Conservation (phyloP, 495 filamentous ascomycete genomes). For the Talaromyces wortmannii region DNA sequence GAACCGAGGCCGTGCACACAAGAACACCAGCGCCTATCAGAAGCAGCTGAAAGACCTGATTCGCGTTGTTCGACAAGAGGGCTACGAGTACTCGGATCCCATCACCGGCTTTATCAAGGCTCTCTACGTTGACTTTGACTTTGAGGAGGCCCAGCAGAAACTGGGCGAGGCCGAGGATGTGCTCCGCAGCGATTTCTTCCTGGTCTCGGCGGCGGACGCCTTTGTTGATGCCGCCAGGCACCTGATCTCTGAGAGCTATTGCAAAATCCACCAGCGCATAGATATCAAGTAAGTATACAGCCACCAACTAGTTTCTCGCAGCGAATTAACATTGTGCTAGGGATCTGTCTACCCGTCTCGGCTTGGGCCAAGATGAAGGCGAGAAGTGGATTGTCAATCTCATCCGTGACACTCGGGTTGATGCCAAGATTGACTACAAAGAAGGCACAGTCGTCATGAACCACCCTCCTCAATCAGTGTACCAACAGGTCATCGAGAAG, state of each 20-base stretch:
- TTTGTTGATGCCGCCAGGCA: constrained; percentile 95
- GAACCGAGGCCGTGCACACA: constrained; percentile 75
- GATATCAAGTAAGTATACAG: constrained; percentile 69
- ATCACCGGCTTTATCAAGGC: constrained; percentile 95
- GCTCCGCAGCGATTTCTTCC: constrained; percentile 90
- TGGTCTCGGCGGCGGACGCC: constrained; percentile 71
- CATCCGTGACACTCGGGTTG: constrained; percentile 92
- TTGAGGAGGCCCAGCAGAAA: constrained; percentile 93
- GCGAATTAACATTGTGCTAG: constrained; percentile 26
- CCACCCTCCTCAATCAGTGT: constrained; percentile 94
- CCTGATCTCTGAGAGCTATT: constrained; percentile 95
- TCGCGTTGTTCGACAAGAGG: constrained; percentile 89
- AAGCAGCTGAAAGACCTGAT: constrained; percentile 97
- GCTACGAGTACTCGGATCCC: constrained; percentile 94
- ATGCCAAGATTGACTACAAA: constrained; percentile 98
- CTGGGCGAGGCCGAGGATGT: constrained; percentile 88
- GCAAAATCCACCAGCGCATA: constrained; percentile 98
- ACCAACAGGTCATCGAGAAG: constrained; percentile 97
- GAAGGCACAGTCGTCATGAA: constrained; percentile 99
- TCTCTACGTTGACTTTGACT: constrained; percentile 96
- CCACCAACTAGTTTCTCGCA: not conserved
- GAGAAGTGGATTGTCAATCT: constrained; percentile 99
- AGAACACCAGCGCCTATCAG: constrained; percentile 77
- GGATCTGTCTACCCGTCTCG: constrained; percentile 84
- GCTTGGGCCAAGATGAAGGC: constrained; percentile 84